Evolutionary conservation across 106 monocot species (phyloP).

Genomic region (Allium fistulosum): DNA sequence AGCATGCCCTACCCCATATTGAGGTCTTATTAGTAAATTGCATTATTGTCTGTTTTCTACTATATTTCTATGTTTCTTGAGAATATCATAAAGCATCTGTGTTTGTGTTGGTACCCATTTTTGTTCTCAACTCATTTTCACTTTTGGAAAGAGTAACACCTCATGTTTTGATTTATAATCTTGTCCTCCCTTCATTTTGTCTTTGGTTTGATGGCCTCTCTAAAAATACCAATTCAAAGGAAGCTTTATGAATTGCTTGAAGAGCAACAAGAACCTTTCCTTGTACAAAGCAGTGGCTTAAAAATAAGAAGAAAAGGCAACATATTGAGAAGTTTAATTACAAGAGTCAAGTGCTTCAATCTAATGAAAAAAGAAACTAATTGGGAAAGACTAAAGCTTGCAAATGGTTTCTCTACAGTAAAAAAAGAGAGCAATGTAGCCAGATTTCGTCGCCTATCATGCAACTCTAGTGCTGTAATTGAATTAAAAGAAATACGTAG

Average conservation of each 20-base stretch:
- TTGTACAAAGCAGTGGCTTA: conserved; percentile 12
- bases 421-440: no score
- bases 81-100: not conserved
- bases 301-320: conserved; percentile 6
- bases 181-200: not conserved
- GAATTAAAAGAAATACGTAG: not conserved
- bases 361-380: conserved; percentile 11
- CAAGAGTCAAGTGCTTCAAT: conserved; percentile 11
- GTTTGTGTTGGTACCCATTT: not conserved
- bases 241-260: conserved; percentile 60
- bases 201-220: conserved; percentile 1
- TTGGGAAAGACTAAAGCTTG: conserved; percentile 3
- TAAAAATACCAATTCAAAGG: conserved; percentile 17
- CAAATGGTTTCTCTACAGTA: not conserved
- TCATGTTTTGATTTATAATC: not conserved
- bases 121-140: not conserved
- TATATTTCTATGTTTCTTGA: no score
- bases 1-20: not conserved
- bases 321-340: conserved; percentile 5
- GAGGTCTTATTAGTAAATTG: not conserved
- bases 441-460: not conserved
- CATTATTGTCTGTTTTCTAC: not conserved
- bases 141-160: not conserved
- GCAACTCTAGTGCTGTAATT: not conserved
- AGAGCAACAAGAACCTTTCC: conserved; percentile 81